Percentiles rank a stretch among this genome's conserved stretches.
Evolutionary conservation across 1,284 basidiomycete genomes (phyloP).

Genomic region (Apiotrichum sp.): DNA sequence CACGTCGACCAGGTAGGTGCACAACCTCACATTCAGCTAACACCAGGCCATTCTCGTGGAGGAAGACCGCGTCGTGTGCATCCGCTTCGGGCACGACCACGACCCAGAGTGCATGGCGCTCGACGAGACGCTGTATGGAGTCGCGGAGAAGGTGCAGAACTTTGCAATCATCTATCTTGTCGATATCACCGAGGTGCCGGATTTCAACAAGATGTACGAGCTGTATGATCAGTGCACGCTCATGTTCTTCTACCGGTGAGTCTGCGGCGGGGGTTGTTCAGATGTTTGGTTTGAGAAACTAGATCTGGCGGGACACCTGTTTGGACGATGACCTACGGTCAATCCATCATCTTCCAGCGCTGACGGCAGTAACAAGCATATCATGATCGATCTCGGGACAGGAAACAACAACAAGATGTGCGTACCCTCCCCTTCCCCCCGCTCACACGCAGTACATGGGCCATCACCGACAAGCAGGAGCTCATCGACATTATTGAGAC

Average conservation of each 20-base stretch:
- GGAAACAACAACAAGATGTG: slow-evolving; percentile 99
- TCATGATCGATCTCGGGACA: slow-evolving; percentile 99
- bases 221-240: slow-evolving; percentile 92
- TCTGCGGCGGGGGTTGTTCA: neutral
- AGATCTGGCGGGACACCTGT: too few species aligned
- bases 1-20: slow-evolving; percentile 67
- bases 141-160: slow-evolving; percentile 95
- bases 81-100: slow-evolving; percentile 94
- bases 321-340: too few species aligned
- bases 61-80: slow-evolving; percentile 90
- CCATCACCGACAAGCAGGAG: slow-evolving; percentile 96
- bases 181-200: slow-evolving; percentile 95
- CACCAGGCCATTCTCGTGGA: slow-evolving; percentile 87
- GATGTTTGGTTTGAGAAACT: too few species aligned
- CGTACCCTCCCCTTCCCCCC: neutral
- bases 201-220: slow-evolving; percentile 80
- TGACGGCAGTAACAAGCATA: slow-evolving; percentile 81
- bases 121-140: slow-evolving; percentile 92
- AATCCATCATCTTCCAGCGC: neutral
- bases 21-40: neutral
- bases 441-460: slow-evolving; percentile 68
- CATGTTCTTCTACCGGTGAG: slow-evolving; percentile 95
- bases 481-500: slow-evolving; percentile 98
- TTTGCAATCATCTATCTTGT: slow-evolving; percentile 94
- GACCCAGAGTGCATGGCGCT: slow-evolving; percentile 96